Percentiles rank a stretch among this genome's conserved stretches.
Evolutionary conservation across 768 basidiomycete species (phyloP).

Genomic region (Lactarius quietus): DNA sequence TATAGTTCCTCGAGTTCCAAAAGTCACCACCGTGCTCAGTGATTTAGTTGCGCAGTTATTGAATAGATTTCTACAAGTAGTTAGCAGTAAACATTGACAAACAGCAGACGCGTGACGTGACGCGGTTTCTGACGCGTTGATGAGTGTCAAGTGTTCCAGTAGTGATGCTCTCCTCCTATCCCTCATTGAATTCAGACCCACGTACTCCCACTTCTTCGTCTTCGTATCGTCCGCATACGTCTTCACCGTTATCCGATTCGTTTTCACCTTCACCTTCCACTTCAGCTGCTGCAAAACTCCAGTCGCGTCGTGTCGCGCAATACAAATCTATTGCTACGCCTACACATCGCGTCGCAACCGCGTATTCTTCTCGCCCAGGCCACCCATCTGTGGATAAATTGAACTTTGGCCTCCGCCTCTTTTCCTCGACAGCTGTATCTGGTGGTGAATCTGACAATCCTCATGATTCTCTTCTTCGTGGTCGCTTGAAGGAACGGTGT

Average conservation of each 20-base stretch:
- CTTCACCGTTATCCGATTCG: slow-evolving; percentile 20
- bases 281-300: slow-evolving; percentile 14
- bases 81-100: no score
- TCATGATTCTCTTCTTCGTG: slow-evolving; percentile 27
- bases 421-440: not conserved
- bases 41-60: no score
- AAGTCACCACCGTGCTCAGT: no score
- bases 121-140: not conserved
- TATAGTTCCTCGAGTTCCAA: no score
- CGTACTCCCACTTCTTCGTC: slow-evolving; percentile 22
- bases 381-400: not conserved
- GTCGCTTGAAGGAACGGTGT: slow-evolving; percentile 29
- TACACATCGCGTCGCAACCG: slow-evolving; percentile 16
- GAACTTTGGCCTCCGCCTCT: not conserved
- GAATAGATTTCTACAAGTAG: no score
- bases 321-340: slow-evolving; percentile 24
- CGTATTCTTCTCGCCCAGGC: slow-evolving; percentile 17
- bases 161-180: slow-evolving; percentile 5
- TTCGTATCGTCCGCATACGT: slow-evolving; percentile 18
- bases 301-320: slow-evolving; percentile 23
- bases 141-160: no score
- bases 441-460: slow-evolving; percentile 18
- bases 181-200: slow-evolving; percentile 4
- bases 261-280: slow-evolving; percentile 20
- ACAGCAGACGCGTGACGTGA: not conserved